These are phyloP conservation scores for Aspergillus pseudotamarii DNA, from an alignment of 2,329 filamentous ascomycete genomes.

Conservation along the genomic window DNA sequence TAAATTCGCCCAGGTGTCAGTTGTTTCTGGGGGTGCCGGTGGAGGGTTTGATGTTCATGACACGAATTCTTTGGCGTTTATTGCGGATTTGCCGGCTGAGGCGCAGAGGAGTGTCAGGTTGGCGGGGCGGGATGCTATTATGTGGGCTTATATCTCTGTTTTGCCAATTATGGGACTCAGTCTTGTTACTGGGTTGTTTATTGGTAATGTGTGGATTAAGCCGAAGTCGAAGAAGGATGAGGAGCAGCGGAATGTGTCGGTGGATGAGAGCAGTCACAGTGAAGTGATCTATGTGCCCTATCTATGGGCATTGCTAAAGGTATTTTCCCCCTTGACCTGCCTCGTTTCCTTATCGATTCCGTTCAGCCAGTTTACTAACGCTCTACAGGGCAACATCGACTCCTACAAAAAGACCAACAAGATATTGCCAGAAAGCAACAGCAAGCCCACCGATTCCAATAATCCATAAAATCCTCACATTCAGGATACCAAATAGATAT, in stretches of 20 bases:
- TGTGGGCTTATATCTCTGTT: slow-evolving; percentile 66
- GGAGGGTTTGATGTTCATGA: slow-evolving; percentile 36
- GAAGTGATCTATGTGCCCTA: slow-evolving; percentile 37
- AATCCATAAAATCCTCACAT: background rate
- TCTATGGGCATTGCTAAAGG: slow-evolving; percentile 35
- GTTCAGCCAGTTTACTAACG: background rate
- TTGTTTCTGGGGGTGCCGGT: slow-evolving; percentile 25
- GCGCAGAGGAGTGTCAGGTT: slow-evolving; percentile 44
- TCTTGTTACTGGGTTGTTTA: slow-evolving; percentile 45
- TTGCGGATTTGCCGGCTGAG: slow-evolving; percentile 37
- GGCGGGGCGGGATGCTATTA: slow-evolving; percentile 59
- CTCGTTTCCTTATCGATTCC: background rate
- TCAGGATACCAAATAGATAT: background rate
- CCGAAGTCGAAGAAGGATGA: slow-evolving; percentile 26
- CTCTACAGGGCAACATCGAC: slow-evolving; percentile 27
- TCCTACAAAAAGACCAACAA: slow-evolving; percentile 27
- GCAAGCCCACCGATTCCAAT: background rate
- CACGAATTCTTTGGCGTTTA: slow-evolving; percentile 41
- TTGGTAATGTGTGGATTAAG: slow-evolving; percentile 59
- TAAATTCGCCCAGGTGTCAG: slow-evolving; percentile 38
- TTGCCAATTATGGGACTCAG: slow-evolving; percentile 60
- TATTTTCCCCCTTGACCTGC: slow-evolving; percentile 10
- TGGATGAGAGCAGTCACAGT: slow-evolving; percentile 21
- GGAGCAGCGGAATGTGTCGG: slow-evolving; percentile 11
- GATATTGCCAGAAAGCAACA: slow-evolving; percentile 12